Evolutionary conservation across 306 rosid species (phyloP).

Genomic region (Dalbergia oliveri): DNA sequence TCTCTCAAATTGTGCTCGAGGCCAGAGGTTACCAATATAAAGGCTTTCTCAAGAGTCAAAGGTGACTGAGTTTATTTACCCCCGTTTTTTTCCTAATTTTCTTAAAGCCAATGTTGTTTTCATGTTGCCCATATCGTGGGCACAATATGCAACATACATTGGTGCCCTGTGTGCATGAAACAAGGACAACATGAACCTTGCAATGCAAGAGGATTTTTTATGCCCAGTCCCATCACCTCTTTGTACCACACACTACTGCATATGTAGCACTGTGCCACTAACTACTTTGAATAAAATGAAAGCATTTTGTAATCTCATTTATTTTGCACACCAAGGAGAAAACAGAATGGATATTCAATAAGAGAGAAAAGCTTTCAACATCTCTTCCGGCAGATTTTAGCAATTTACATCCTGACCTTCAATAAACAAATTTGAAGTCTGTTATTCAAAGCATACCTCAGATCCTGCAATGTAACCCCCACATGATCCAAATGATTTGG

Average conservation of each 20-base stretch:
- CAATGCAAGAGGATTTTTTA: slow-evolving; percentile 3
- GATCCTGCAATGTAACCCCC: slow-evolving; percentile 93
- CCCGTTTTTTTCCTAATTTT: neutral
- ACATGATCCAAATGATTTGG: slow-evolving; percentile 84
- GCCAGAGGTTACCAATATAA: slow-evolving; percentile 2
- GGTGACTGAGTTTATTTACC: slow-evolving; percentile 8
- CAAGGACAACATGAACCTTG: slow-evolving; percentile 5
- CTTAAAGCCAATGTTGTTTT: neutral
- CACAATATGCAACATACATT: neutral
- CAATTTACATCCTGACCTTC: neutral
- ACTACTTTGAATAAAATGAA: neutral
- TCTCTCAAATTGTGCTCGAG: neutral
- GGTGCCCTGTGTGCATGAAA: neutral
- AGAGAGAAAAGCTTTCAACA: neutral
- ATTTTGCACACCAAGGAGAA: slow-evolving; percentile 2
- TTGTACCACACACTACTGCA: neutral
- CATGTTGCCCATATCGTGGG: neutral
- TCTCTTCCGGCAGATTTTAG: neutral
- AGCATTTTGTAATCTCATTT: slow-evolving; percentile 6
- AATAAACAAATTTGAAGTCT: neutral
- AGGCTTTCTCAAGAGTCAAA: neutral
- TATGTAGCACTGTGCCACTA: neutral
- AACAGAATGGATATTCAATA: neutral
- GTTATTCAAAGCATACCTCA: slow-evolving; percentile 54
- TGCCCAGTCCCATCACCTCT: neutral